phyloP scores from a whole-genome alignment of 163 green algal species.

The Chloromonas sp. region DNA sequence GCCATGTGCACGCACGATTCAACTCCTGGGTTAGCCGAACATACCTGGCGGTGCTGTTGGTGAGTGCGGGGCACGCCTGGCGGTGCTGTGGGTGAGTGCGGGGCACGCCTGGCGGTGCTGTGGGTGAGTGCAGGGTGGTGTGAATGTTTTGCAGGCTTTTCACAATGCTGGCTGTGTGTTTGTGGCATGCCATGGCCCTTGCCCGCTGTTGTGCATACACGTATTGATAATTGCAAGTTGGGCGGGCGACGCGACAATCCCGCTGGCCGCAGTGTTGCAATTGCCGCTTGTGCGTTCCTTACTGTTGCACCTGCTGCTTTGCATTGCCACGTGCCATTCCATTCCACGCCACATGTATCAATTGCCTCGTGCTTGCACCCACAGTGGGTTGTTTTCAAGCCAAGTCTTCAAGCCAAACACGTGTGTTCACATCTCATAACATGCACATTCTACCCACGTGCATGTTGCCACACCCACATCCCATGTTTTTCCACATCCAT shows the following conservation, averaged over 20 bases:
- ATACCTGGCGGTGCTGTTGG: neutral
- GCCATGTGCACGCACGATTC: neutral
- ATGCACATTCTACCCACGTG: too few relatives aligned
- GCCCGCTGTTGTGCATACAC: too few relatives aligned
- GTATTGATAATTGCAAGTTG: too few relatives aligned
- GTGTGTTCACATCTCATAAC: too few relatives aligned
- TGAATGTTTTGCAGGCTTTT: too few relatives aligned
- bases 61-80: neutral
- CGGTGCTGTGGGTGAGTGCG: too few relatives aligned
- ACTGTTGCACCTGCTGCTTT: neutral
- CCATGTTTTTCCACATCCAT: neutral
- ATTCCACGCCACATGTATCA: neutral
- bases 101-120: too few relatives aligned
- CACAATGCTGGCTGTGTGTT: too few relatives aligned
- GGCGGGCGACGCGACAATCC: neutral
- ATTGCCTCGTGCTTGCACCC: neutral
- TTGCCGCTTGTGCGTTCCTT: neutral
- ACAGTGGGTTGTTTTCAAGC: neutral
- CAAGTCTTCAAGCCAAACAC: neutral
- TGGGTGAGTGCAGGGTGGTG: too few relatives aligned
- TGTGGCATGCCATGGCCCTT: too few relatives aligned
- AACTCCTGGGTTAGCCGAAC: neutral
- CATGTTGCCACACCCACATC: neutral
- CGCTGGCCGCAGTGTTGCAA: neutral
- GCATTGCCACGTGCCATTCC: too few relatives aligned